Conservation (phyloP, 768 basidiomycete species). For the Megacollybia marginata region DNA sequence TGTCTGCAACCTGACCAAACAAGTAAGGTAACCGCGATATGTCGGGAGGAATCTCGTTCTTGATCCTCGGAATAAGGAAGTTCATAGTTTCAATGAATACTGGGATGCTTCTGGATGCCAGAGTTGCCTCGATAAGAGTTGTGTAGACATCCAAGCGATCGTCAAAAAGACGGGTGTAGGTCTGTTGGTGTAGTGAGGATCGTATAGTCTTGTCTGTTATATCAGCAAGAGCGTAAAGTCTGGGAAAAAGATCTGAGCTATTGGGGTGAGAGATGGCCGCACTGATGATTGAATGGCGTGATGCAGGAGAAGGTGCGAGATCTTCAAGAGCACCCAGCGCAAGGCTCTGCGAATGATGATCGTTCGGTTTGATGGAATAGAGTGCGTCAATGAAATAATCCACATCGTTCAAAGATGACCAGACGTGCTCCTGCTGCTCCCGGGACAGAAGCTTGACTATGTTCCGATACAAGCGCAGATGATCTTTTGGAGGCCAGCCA, state of each 20-base stretch:
- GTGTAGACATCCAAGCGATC: constrained; percentile 9
- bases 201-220: constrained; percentile 9
- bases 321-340: constrained; percentile 1
- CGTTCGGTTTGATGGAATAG: background rate
- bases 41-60: constrained; percentile 12
- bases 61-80: constrained; percentile 11
- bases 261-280: background rate
- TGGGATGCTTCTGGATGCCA: constrained; percentile 3
- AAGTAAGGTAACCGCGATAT: constrained; percentile 4
- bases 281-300: constrained; percentile 3
- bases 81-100: constrained; percentile 10
- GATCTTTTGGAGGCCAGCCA: constrained; percentile 7
- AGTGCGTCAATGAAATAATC: constrained; percentile 3
- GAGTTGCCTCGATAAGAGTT: constrained; percentile 7
- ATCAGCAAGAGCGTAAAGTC: constrained; percentile 8
- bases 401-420: constrained; percentile 7
- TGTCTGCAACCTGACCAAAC: background rate
- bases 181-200: constrained; percentile 7
- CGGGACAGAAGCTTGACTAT: background rate
- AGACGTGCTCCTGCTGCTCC: constrained; percentile 7
- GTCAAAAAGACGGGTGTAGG: constrained; percentile 10
- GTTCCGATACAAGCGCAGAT: constrained; percentile 5
- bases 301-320: constrained; percentile 7
- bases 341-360: background rate
- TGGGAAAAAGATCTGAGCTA: background rate